Evolutionary conservation across 352 stramenopile species (phyloP), one percentile per base, ranked within the genome.

Genomic region (Phytophthora crassamura): DNA sequence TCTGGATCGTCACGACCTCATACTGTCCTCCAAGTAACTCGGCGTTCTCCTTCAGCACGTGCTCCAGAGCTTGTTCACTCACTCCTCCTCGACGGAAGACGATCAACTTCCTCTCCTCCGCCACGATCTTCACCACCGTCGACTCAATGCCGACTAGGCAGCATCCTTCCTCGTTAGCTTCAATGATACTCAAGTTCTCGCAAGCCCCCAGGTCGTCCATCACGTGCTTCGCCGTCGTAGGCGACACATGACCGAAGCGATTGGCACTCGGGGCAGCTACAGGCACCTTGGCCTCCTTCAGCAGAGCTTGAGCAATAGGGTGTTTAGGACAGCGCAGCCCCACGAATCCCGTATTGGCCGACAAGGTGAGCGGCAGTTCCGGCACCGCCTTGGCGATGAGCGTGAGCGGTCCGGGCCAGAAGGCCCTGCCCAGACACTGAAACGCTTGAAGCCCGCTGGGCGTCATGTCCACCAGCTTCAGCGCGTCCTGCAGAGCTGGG

Each of bases 221-320:
- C 2, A 99, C 98, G 74, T 99, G 98, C 45, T 89, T 65, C 5
- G 97, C 96, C 7, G 80, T 84, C 8, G 98, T 99, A 5, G 98
- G 98, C 34, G 91, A 98, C 35, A 99, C 97, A 65, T 99, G 98
- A 11, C 97, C 97, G 75, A 99, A 99, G 53, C 97, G 91, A 71
- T 99, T 99, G 9, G 98, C 98, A 74, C 90, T 98, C 1, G 98
- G 98, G 22, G 97, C 98, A 5, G 97, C 97, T 16, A 99, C 95
- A 0, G 98, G 98, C 32, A 99, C 86, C 22, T 90, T 65, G 5
- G 94, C 91, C 33, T 77, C 82, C 22, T 75, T 74, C 28, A 99
- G 86, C 36, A 99, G 72, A 40, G 80, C 74, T 57, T 91, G 81
- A 1, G 97, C 97, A 14, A 99, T 75, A 0, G 91, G 77, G 72